Base-by-base conservation (phyloP, 495 filamentous ascomycete species). In the Rhypophila decipiens region DNA sequence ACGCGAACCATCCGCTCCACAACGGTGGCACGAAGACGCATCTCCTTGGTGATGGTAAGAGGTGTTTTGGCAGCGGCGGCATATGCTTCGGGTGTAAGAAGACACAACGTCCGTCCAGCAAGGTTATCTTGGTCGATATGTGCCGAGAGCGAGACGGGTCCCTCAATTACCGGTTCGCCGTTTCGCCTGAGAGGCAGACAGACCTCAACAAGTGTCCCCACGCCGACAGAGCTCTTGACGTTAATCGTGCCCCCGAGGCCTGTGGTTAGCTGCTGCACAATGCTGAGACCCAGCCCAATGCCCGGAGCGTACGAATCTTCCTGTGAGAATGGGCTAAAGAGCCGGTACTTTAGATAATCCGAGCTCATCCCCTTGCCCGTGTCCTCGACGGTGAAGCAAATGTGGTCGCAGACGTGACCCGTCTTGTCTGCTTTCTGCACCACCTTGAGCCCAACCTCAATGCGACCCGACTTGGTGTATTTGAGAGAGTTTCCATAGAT, bases 401-500 rank as follows among this genome's bases (percentile, higher is more conserved):
- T 29, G 21, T 51, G 15, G 17, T 49, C 9, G 24, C 24, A 22
- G 20, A 41, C 4, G 10, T 10, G 19, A 11, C 51, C 46, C 3
- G 33, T 34, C 17, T 24, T 55, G 31, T 58, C 52, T 0, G 33
- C 24, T 10, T 13, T 39, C 22, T 39, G 44, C 22, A 39, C 23
- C 15, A 75, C 68, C 35, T 71, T 73, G 13, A 89, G 60, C 0
- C 64, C 74, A 12, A 91, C 63, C 4, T 74, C 73, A 24, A 94
- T 84, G 42, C 70, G 79, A 4, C 88, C 88, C 1, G 70, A 63
- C 7, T 71, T 71, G 5, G 83, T 89, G 53, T 88, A 90, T 53
- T 94, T 94, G 54, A 91, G 74, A 0, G 88, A 80, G 61, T 94
- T 94, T 15, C 88, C 85, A 45, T 88, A 83, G 1, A 91, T 51